phyloP scores from a whole-genome alignment of 1,284 basidiomycete species.

The Entoloma clypeatum region DNA sequence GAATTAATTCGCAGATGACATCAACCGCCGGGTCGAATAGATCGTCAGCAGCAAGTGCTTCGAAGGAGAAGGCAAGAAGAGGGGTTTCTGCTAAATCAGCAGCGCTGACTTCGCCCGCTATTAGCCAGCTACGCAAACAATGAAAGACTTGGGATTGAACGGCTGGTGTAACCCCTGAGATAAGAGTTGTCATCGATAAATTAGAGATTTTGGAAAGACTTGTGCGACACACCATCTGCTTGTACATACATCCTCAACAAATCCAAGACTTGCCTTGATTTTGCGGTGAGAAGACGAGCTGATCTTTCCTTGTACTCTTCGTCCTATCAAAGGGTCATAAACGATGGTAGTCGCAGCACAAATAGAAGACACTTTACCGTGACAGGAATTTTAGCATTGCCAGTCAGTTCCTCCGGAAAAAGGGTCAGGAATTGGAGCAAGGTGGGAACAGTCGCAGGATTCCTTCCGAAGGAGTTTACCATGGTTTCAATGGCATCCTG shows the following conservation, averaged over 20 bases:
- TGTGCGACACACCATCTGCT: slow-evolving; percentile 66
- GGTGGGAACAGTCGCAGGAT: slow-evolving; percentile 79
- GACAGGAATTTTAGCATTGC: slow-evolving; percentile 86
- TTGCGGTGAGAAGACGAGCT: slow-evolving; percentile 64
- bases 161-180: slow-evolving; percentile 78
- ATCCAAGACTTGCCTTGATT: slow-evolving; percentile 72
- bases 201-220: slow-evolving; percentile 6
- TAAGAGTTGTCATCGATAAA: slow-evolving; percentile 3
- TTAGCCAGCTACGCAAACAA: slow-evolving; percentile 86
- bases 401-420: slow-evolving; percentile 86
- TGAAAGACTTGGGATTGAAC: slow-evolving; percentile 89
- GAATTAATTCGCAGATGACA: slow-evolving; percentile 90
- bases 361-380: slow-evolving; percentile 52
- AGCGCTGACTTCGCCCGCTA: slow-evolving; percentile 80
- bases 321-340: slow-evolving; percentile 45
- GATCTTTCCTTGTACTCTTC: slow-evolving; percentile 76
- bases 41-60: slow-evolving; percentile 78
- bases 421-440: slow-evolving; percentile 90
- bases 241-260: slow-evolving; percentile 88
- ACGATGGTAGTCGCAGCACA: neutral
- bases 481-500: slow-evolving; percentile 75
- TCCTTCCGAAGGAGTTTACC: slow-evolving; percentile 84
- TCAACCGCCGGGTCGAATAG: slow-evolving; percentile 94
- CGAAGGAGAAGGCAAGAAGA: slow-evolving; percentile 82
- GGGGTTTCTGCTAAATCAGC: slow-evolving; percentile 71